These are phyloP conservation scores for Aspergillus arachidicola DNA, from an alignment of 2,329 filamentous ascomycete species.

Conservation along the genomic window DNA sequence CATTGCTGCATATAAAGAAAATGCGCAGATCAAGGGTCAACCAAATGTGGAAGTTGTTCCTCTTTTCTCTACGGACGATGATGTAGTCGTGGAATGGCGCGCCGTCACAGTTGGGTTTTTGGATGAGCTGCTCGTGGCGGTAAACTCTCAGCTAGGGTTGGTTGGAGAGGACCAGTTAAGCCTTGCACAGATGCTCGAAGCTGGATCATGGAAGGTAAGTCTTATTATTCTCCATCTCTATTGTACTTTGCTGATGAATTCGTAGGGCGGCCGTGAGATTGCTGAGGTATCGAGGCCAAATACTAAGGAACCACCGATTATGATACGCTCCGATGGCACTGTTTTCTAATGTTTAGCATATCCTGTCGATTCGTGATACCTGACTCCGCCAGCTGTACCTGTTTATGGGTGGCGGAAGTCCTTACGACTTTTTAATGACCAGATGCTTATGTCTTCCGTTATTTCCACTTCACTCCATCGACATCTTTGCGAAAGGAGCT, in stretches of 20 bases:
- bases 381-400: conserved; percentile 23
- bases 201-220: conserved; percentile 94
- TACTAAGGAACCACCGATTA: conserved; percentile 93
- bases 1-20: conserved; percentile 67
- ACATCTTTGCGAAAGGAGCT: neutral
- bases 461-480: conserved; percentile 6
- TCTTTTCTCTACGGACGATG: conserved; percentile 71
- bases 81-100: conserved; percentile 79
- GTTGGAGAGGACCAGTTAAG: conserved; percentile 70
- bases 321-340: conserved; percentile 94
- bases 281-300: conserved; percentile 94
- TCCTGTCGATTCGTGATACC: conserved; percentile 26
- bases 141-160: conserved; percentile 69
- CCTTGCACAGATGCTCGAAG: conserved; percentile 88
- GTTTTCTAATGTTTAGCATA: conserved; percentile 68
- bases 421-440: conserved; percentile 38
- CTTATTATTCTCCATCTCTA: neutral
- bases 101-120: conserved; percentile 74
- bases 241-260: conserved; percentile 35
- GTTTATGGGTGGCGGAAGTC: conserved; percentile 23
- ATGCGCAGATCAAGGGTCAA: conserved; percentile 71
- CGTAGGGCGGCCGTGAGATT: conserved; percentile 85
- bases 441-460: conserved; percentile 20
- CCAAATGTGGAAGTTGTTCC: conserved; percentile 74
- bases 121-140: conserved; percentile 69